Conservation (phyloP, 257 asterid genomes). For the Leptodermis oblonga region DNA sequence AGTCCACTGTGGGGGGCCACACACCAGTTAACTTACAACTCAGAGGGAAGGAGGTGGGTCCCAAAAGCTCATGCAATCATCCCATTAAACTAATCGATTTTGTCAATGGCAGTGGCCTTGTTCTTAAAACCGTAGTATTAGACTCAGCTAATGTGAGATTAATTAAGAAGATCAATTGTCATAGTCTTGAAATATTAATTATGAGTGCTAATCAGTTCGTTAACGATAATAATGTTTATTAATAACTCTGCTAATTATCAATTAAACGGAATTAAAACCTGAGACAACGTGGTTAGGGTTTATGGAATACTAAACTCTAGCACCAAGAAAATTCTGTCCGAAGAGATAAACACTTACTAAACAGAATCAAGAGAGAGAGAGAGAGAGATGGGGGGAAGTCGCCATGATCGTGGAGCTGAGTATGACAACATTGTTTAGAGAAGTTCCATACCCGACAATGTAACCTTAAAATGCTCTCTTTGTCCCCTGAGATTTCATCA, state of each 20-base stretch:
- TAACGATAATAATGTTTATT: slow-evolving; percentile 26
- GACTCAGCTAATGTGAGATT: slow-evolving; percentile 15
- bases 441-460: slow-evolving; percentile 31
- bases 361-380: slow-evolving; percentile 26
- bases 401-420: slow-evolving; percentile 45
- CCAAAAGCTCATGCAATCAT: slow-evolving; percentile 43
- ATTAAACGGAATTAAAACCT: not conserved
- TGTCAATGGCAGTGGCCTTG: slow-evolving; percentile 10
- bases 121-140: slow-evolving; percentile 19
- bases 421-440: slow-evolving; percentile 9
- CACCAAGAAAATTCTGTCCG: slow-evolving; percentile 9
- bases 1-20: slow-evolving; percentile 55
- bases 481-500: slow-evolving; percentile 23
- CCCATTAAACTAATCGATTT: slow-evolving; percentile 14
- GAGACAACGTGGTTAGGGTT: slow-evolving; percentile 50
- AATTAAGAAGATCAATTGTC: slow-evolving; percentile 28
- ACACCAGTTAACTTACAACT: slow-evolving; percentile 61
- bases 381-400: no score
- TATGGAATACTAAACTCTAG: slow-evolving; percentile 1
- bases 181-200: slow-evolving; percentile 24
- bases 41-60: slow-evolving; percentile 17
- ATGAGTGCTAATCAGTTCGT: slow-evolving; percentile 5
- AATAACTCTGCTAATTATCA: no score
- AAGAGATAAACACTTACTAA: no score
- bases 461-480: slow-evolving; percentile 34